Conservation (phyloP, 768 basidiomycete genomes). For the Amanita phalloides region DNA sequence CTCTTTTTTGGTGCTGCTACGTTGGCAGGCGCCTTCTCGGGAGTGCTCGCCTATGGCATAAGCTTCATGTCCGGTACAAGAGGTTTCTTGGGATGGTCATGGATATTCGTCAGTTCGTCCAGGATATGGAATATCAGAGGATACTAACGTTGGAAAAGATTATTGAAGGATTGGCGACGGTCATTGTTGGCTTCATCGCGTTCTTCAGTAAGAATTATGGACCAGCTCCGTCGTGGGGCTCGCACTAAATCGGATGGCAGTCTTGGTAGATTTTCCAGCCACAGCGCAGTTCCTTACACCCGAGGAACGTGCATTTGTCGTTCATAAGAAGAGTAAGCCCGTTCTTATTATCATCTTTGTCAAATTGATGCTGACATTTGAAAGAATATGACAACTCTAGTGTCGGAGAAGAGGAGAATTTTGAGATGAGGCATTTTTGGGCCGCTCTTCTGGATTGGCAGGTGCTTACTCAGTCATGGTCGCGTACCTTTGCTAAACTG, state of each 20-base stretch:
- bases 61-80: constrained; percentile 36
- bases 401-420: constrained; percentile 52
- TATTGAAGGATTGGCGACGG: constrained; percentile 54
- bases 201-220: constrained; percentile 28
- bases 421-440: constrained; percentile 41
- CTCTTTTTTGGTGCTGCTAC: constrained; percentile 63
- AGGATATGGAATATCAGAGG: neutral
- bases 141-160: constrained; percentile 25
- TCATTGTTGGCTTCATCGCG: constrained; percentile 42
- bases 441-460: constrained; percentile 57
- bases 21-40: constrained; percentile 54
- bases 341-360: neutral
- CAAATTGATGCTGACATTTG: neutral
- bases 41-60: constrained; percentile 46
- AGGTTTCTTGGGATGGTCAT: constrained; percentile 51
- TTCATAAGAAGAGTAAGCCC: constrained; percentile 43
- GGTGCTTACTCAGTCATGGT: constrained; percentile 13
- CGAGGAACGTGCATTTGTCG: constrained; percentile 44
- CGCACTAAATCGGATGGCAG: constrained; percentile 15
- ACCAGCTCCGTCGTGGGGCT: neutral
- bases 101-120: constrained; percentile 46
- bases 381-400: constrained; percentile 46
- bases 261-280: constrained; percentile 51
- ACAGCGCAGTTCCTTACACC: constrained; percentile 53
- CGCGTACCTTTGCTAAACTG: constrained; percentile 46